Percentiles rank a stretch among this genome's conserved stretches.
Conservation (phyloP, 768 basidiomycete genomes). For the Lactarius pseudohatsudake region DNA sequence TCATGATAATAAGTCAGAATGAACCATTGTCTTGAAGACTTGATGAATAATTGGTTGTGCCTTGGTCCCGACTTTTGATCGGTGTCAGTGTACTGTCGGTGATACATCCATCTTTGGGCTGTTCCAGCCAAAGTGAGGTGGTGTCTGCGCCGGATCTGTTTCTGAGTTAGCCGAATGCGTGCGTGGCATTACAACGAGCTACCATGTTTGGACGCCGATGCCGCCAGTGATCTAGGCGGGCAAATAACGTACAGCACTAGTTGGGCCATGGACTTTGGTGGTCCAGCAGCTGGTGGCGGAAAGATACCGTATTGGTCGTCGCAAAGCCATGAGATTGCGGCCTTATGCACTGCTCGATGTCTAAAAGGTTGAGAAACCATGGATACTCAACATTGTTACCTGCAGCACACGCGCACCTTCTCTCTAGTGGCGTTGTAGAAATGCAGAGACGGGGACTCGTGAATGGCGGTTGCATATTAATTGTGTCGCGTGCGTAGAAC, state of each 20-base stretch:
- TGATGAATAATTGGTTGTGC: neutral
- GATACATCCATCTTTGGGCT: neutral
- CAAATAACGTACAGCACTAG: neutral
- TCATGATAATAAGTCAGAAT: constrained; percentile 20
- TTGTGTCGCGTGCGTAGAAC: neutral
- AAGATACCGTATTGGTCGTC: too few species aligned
- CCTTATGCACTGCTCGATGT: too few species aligned
- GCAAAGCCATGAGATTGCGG: too few species aligned
- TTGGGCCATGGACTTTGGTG: neutral
- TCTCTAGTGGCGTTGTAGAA: neutral
- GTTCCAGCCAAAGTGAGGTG: too few species aligned
- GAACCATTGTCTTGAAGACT: neutral
- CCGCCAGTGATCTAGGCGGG: neutral
- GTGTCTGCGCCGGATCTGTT: neutral
- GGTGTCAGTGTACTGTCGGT: neutral
- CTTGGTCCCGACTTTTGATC: neutral
- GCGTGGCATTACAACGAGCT: neutral
- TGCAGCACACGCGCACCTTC: too few species aligned
- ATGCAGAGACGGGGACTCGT: neutral
- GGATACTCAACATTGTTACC: too few species aligned
- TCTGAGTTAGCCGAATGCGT: neutral
- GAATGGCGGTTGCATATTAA: neutral
- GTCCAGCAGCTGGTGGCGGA: neutral
- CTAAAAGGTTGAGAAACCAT: too few species aligned
- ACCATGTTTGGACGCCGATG: neutral